Conservation (phyloP, 371 early-diverging fungal species). For the Actinomortierella wolfii region DNA sequence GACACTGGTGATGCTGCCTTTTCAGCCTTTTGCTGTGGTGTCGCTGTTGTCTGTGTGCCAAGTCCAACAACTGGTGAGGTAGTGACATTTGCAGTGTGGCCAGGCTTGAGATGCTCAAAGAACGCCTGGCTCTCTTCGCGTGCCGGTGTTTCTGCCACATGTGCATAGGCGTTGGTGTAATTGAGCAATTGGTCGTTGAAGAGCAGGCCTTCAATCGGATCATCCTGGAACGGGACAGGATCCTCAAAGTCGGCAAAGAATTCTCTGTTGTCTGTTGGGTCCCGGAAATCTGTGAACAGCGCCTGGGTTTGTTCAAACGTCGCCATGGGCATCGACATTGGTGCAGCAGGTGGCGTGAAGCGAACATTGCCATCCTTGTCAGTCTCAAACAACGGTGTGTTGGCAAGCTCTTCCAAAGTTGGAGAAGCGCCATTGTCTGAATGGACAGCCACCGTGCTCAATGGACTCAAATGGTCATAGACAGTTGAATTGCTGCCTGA, state of each 20-base stretch:
- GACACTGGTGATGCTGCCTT: too few species aligned
- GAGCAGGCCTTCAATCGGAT: conserved; percentile 15
- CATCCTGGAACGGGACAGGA: conserved; percentile 12
- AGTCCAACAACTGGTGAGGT: too few species aligned
- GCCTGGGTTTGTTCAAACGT: conserved; percentile 36
- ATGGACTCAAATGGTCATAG: too few species aligned
- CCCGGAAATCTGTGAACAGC: conserved; percentile 39
- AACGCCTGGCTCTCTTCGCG: conserved; percentile 9
- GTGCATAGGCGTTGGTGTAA: conserved; percentile 14
- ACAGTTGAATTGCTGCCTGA: too few species aligned
- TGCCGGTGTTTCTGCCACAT: conserved; percentile 13
- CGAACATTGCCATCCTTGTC: conserved; percentile 3
- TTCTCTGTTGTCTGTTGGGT: conserved; percentile 26
- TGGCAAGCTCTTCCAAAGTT: conserved; percentile 21
- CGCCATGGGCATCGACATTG: conserved; percentile 12
- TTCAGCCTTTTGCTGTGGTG: neutral
- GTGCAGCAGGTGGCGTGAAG: conserved; percentile 8
- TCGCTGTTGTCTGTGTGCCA: neutral
- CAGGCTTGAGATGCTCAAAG: neutral
- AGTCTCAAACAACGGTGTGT: conserved; percentile 21
- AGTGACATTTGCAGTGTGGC: too few species aligned
- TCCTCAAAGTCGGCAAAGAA: conserved; percentile 32
- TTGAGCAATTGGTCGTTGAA: conserved; percentile 25
- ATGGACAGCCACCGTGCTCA: conserved; percentile 16
- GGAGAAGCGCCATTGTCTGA: conserved; percentile 26